These are phyloP conservation scores for Ceratocystis harringtonii DNA, from an alignment of 2,329 filamentous ascomycete species.

Conservation along the genomic window DNA sequence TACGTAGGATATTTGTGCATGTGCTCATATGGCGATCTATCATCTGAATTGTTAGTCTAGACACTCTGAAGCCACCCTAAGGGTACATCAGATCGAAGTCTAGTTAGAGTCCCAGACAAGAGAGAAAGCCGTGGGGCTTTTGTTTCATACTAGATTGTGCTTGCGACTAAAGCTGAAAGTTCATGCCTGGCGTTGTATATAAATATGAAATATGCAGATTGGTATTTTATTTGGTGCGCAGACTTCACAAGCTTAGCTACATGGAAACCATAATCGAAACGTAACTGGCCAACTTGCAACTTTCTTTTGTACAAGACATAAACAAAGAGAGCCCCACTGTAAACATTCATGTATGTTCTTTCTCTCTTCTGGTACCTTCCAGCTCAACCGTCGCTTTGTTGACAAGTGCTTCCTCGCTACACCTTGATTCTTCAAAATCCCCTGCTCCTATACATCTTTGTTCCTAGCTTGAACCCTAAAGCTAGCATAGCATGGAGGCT, in stretches of 20 bases:
- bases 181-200: neutral
- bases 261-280: too few relatives aligned
- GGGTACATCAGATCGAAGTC: neutral
- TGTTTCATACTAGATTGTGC: neutral
- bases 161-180: neutral
- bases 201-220: too few relatives aligned
- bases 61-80: neutral
- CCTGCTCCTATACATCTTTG: neutral
- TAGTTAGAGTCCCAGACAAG: neutral
- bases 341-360: neutral
- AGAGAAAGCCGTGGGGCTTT: neutral
- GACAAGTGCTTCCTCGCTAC: neutral
- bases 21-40: neutral
- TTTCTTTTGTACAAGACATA: neutral
- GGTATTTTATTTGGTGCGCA: too few relatives aligned
- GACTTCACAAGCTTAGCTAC: too few relatives aligned
- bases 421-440: conserved; percentile 5
- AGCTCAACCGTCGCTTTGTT: neutral
- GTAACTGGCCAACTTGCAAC: neutral
- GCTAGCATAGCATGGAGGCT: neutral
- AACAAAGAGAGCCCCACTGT: neutral
- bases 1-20: neutral
- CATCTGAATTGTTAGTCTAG: neutral
- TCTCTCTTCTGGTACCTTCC: neutral
- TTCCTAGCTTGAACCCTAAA: neutral